Evolutionary conservation across 495 filamentous ascomycete species (phyloP).

Genomic region (Neurospora sp.): DNA sequence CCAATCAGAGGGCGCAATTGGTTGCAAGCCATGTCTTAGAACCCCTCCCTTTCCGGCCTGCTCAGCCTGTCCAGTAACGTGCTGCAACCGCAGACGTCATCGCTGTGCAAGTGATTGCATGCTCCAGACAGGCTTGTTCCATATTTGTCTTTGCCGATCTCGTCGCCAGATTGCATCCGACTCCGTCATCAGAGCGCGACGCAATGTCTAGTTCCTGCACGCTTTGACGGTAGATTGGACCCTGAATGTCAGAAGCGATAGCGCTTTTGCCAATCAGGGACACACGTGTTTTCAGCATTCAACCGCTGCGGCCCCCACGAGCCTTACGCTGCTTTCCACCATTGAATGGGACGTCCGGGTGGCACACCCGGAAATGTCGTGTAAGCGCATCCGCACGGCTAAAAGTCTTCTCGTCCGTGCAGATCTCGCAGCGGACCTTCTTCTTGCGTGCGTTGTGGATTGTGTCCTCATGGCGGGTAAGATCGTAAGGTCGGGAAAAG

Average conservation of each 20-base stretch:
- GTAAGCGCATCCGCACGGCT: constrained; percentile 86
- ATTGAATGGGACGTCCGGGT: constrained; percentile 67
- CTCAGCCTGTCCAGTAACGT: not conserved
- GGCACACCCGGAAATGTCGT: constrained; percentile 83
- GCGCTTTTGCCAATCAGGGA: not conserved
- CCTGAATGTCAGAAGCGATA: not conserved
- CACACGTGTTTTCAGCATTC: constrained; percentile 4
- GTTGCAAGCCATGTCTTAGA: constrained; percentile 4
- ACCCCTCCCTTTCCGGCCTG: not conserved
- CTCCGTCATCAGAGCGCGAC: not conserved
- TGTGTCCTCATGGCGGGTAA: constrained; percentile 94
- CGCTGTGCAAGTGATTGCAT: constrained; percentile 6
- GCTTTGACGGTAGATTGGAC: not conserved
- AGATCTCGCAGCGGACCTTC: constrained; percentile 90
- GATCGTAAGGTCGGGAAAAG: constrained; percentile 96
- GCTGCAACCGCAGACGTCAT: constrained; percentile 14
- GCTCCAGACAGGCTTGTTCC: not conserved
- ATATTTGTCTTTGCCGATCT: not conserved
- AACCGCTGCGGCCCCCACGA: constrained; percentile 21
- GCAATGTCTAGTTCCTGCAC: not conserved
- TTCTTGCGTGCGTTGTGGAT: constrained; percentile 92
- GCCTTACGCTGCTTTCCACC: constrained; percentile 50
- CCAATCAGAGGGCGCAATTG: constrained; percentile 9
- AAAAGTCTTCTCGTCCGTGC: constrained; percentile 96
- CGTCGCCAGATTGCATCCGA: not conserved